Percentiles rank a stretch among this genome's conserved stretches.
Evolutionary conservation across 164 flowering plant genomes (phyloP).

Genomic region (Chimonanthus salicifolius): DNA sequence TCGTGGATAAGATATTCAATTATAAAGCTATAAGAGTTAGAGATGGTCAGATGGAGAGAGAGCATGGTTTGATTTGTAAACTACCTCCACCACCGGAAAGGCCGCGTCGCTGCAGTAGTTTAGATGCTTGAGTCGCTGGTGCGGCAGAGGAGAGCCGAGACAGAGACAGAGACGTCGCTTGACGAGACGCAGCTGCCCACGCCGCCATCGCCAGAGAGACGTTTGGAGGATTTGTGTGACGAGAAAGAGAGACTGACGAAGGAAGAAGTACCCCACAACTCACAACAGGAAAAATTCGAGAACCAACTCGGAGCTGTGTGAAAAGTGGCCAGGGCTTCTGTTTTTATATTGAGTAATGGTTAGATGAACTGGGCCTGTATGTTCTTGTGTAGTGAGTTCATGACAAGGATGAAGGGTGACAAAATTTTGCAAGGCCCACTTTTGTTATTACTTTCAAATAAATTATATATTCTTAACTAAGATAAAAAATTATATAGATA

Average conservation of each 20-base stretch:
- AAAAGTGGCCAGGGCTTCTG: no score
- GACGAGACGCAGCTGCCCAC: conserved; percentile 25
- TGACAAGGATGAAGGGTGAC: no score
- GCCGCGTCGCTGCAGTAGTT: conserved; percentile 63
- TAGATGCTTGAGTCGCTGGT: conserved; percentile 17
- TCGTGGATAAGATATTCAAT: neutral
- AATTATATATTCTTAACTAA: no score
- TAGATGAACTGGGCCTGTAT: no score
- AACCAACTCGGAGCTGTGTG: no score
- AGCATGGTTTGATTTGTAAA: neutral
- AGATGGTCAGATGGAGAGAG: neutral
- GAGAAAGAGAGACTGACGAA: neutral
- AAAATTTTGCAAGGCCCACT: no score
- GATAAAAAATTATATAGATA: no score
- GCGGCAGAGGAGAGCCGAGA: conserved; percentile 18
- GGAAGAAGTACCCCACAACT: neutral
- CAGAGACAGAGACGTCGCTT: conserved; percentile 22
- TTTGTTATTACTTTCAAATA: no score
- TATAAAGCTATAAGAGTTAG: neutral
- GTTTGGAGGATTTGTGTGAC: neutral
- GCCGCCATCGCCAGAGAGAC: conserved; percentile 19
- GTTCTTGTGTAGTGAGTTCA: no score
- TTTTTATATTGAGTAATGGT: no score
- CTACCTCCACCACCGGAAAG: conserved; percentile 61
- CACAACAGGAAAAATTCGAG: no score